Evolutionary conservation across 768 basidiomycete species (phyloP).

Genomic region (Lanmaoa rubissima): DNA sequence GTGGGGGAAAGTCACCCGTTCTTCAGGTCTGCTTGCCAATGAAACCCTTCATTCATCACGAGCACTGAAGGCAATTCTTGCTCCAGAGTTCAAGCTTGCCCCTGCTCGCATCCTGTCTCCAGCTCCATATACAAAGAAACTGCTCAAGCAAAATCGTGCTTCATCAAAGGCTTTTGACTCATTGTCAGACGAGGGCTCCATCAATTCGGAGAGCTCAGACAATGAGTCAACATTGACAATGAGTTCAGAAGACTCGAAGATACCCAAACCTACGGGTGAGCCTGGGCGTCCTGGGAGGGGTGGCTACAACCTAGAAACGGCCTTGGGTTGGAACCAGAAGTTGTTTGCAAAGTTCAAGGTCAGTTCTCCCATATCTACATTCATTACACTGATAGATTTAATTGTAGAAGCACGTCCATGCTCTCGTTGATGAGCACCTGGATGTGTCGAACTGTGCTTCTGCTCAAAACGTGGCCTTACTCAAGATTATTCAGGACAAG

Average conservation of each 20-base stretch:
- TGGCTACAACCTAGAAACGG: constrained; percentile 23
- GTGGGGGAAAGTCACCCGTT: neutral
- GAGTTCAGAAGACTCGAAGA: constrained; percentile 14
- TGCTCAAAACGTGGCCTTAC: neutral
- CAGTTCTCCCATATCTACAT: neutral
- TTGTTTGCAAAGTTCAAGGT: constrained; percentile 23
- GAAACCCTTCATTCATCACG: neutral
- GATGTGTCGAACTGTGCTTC: constrained; percentile 9
- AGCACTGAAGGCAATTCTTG: neutral
- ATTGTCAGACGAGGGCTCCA: neutral
- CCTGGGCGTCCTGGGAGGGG: constrained; percentile 22
- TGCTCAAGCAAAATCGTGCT: neutral
- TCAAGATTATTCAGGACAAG: neutral
- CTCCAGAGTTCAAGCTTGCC: neutral
- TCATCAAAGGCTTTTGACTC: neutral
- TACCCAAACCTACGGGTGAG: constrained; percentile 27
- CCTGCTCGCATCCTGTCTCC: neutral
- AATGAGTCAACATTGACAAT: neutral
- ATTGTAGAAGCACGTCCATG: neutral
- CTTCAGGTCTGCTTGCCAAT: neutral
- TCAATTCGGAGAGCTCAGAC: neutral
- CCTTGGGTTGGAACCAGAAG: constrained; percentile 17
- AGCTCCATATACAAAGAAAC: neutral
- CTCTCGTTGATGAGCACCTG: constrained; percentile 7
- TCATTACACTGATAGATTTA: too few relatives aligned